Evolutionary conservation across 2,329 filamentous ascomycete species (phyloP).

Genomic region (Chaetomiaceae sp.): DNA sequence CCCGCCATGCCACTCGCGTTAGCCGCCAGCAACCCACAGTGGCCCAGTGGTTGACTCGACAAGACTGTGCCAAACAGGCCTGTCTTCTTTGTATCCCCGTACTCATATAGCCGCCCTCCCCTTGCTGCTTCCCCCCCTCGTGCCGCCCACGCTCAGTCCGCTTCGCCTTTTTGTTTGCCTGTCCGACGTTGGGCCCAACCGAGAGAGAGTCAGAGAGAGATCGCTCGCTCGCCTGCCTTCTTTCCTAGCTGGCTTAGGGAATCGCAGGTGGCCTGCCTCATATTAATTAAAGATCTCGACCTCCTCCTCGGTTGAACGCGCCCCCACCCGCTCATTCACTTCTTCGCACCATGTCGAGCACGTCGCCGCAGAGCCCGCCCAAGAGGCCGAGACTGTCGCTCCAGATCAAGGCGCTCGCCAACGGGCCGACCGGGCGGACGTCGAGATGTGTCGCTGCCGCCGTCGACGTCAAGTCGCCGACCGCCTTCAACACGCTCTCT

Average conservation of each 20-base stretch:
- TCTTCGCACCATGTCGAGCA: conserved; percentile 20
- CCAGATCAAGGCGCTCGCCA: conserved; percentile 38
- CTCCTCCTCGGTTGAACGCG: not conserved
- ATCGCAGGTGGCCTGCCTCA: conserved; percentile 11
- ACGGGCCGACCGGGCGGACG: conserved; percentile 32
- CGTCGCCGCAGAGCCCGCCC: conserved; percentile 28
- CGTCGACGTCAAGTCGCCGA: conserved; percentile 53
- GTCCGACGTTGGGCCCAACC: conserved; percentile 5
- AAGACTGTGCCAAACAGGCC: too few species aligned
- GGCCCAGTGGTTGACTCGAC: too few species aligned
- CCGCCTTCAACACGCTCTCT: conserved; percentile 59
- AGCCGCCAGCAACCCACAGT: conserved; percentile 19
- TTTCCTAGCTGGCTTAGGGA: conserved; percentile 20
- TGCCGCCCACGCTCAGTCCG: conserved; percentile 15
- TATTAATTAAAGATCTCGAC: conserved; percentile 2
- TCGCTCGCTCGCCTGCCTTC: conserved; percentile 12
- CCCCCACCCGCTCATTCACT: too few species aligned
- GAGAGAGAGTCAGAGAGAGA: not conserved
- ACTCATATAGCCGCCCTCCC: conserved; percentile 26
- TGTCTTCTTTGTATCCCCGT: too few species aligned
- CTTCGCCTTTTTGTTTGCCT: conserved; percentile 11
- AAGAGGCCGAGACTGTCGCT: conserved; percentile 51
- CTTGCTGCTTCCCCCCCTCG: conserved; percentile 10
- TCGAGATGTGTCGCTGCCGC: conserved; percentile 40
- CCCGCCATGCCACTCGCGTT: too few species aligned